Evolutionary conservation across 306 rosid species (phyloP), one percentile per base, ranked within the genome.

Genomic region (Erythrophleum fordii): DNA sequence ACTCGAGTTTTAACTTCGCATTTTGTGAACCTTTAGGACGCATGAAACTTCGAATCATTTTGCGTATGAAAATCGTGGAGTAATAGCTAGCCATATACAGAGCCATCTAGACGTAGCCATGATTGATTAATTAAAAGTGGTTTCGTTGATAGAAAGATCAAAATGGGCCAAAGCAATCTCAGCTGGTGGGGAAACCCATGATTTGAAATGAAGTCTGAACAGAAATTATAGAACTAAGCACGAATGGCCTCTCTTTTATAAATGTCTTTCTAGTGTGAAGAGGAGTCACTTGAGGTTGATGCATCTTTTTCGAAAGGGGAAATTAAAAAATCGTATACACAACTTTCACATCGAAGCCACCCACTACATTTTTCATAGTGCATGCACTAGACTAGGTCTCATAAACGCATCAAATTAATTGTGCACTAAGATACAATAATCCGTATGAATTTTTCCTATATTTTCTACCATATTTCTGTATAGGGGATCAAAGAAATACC

Each of bases 111-210:
- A 29, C 37, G 77, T 3, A 31, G 59, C 44, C 77, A 64, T 72
- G 77, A 56, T 77, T 60, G 28, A 79, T 84, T 68, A 44, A 46
- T 75, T 17, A 80, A 53, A 75, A 75, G 82, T 61, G 76, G 71
- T 31, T 79, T 67, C 17, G 14, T 70, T 11, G 73, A 4, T 37
- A 66, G 52, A 74, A 78, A 80, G 65, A 87, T 85, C 72, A 69
- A 86, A 80, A 84, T 78, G 82, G 87, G 88, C 79, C 86, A 84
- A 85, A 90, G 83, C 61, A 86, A 85, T 83, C 85, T 70, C 82
- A 51, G 84, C 84, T 87, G 74, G 84, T 83, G 83, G 87, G 83
- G 75, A 77, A 81, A 77, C 85, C 83, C 90, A 87, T 77, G 79
- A 67, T 77, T 87, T 75, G 73, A 78, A 44, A 81, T 77, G 25